Conservation (phyloP, 495 filamentous ascomycete genomes). For the Podospora didyma region DNA sequence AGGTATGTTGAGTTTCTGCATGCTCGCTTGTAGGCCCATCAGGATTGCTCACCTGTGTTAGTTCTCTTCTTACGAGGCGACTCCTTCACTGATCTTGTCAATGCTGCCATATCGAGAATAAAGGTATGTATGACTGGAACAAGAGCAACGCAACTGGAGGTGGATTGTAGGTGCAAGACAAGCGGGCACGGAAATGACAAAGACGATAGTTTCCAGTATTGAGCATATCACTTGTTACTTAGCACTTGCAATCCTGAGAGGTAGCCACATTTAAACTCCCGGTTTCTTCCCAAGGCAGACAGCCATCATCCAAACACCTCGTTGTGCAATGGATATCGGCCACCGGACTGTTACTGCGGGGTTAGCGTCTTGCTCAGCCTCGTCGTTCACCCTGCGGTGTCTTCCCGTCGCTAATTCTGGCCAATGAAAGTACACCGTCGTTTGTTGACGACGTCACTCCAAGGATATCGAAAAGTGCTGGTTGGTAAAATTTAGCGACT, state of each 20-base stretch:
- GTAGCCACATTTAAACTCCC: too few species aligned
- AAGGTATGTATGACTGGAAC: background rate
- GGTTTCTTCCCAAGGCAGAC: too few species aligned
- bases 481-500: background rate
- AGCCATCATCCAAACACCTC: too few species aligned
- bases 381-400: background rate
- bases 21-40: background rate
- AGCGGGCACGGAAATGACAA: background rate
- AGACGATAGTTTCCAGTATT: background rate
- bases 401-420: slow-evolving; percentile 10
- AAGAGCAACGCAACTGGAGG: background rate
- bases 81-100: background rate
- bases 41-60: slow-evolving; percentile 2
- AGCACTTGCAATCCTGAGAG: too few species aligned
- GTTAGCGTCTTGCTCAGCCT: background rate
- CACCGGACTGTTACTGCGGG: background rate
- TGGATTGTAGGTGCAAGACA: background rate
- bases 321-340: background rate
- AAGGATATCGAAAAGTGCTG: background rate
- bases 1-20: background rate
- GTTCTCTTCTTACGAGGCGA: background rate
- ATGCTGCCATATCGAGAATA: background rate
- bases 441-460: background rate
- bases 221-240: too few species aligned
- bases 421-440: slow-evolving; percentile 7